A percentile compares a stretch with the other conserved stretches of the same genome.
These are phyloP conservation scores for Stropharia rugosoannulata DNA, from an alignment of 768 basidiomycete genomes.

Conservation along the genomic window DNA sequence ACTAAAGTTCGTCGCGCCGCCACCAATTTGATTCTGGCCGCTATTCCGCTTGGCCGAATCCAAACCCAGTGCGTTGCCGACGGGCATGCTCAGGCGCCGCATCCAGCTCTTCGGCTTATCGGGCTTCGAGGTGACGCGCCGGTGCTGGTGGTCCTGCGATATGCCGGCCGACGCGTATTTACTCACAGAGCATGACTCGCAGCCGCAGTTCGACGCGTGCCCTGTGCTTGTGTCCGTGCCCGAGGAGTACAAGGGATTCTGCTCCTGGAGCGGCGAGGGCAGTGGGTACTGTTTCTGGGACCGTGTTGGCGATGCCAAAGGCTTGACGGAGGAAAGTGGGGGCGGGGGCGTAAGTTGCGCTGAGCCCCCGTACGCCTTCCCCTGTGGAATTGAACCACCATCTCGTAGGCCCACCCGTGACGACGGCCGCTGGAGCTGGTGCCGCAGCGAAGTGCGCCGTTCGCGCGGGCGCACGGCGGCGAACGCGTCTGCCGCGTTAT, in stretches of 20 bases:
- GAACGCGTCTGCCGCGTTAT: conserved; percentile 18
- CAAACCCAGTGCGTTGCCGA: conserved; percentile 54
- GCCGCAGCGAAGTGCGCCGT: conserved; percentile 32
- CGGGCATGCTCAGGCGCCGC: conserved; percentile 74
- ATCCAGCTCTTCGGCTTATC: conserved; percentile 76
- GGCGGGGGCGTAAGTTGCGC: conserved; percentile 1
- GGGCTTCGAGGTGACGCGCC: conserved; percentile 23
- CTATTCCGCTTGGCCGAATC: conserved; percentile 47
- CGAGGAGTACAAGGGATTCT: conserved; percentile 15
- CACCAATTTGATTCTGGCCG: conserved; percentile 8
- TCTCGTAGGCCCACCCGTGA: conserved; percentile 25
- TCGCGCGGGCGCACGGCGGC: conserved; percentile 30
- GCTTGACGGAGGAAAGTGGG: conserved; percentile 23
- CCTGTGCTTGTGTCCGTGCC: conserved; percentile 22
- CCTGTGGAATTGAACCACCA: conserved; percentile 5
- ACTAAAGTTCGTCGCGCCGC: conserved; percentile 16
- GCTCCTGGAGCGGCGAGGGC: conserved; percentile 19
- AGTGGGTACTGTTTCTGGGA: conserved; percentile 19
- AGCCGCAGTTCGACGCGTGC: conserved; percentile 68
- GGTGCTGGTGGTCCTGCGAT: conserved; percentile 10
- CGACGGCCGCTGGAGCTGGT: conserved; percentile 27
- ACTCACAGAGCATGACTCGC: conserved; percentile 57
- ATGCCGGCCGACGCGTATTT: conserved; percentile 42
- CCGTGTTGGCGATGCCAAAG: conserved; percentile 4
- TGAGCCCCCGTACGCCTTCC: not conserved